These are phyloP conservation scores for Pyrus pyrifolia DNA, from an alignment of 306 rosid genomes.

Conservation along the genomic window DNA sequence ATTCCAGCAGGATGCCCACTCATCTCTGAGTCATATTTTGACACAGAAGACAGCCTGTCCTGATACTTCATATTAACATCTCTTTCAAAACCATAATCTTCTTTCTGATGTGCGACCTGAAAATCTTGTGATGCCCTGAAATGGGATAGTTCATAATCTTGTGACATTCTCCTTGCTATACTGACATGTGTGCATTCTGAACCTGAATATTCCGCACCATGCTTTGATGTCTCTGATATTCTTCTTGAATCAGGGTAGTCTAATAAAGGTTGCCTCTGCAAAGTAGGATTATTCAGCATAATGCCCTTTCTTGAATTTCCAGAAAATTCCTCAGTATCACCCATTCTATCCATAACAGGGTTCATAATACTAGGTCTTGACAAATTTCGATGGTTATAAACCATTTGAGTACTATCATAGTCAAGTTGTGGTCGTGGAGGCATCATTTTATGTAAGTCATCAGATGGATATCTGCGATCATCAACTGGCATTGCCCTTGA, in stretches of 20 bases:
- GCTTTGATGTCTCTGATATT: slow-evolving; percentile 38
- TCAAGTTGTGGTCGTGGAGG: slow-evolving; percentile 41
- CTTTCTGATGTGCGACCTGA: slow-evolving; percentile 34
- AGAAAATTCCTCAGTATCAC: slow-evolving; percentile 29
- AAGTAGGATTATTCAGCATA: slow-evolving; percentile 30
- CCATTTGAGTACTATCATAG: slow-evolving; percentile 39
- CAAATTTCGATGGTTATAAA: slow-evolving; percentile 44
- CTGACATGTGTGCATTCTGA: slow-evolving; percentile 37
- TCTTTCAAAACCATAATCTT: slow-evolving; percentile 54
- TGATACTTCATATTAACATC: slow-evolving; percentile 41
- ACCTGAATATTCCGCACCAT: slow-evolving; percentile 39
- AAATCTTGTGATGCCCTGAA: slow-evolving; percentile 31
- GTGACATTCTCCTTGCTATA: slow-evolving; percentile 42
- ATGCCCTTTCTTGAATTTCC: slow-evolving; percentile 37
- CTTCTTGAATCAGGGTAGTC: slow-evolving; percentile 50
- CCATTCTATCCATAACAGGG: slow-evolving; percentile 40
- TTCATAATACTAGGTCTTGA: slow-evolving; percentile 34
- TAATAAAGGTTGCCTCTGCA: slow-evolving; percentile 27
- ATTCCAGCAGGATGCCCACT: slow-evolving; percentile 35
- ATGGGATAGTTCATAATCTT: slow-evolving; percentile 41
- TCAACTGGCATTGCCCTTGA: slow-evolving; percentile 34
- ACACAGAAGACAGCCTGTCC: slow-evolving; percentile 48
- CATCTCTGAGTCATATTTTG: slow-evolving; percentile 41
- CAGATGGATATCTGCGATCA: slow-evolving; percentile 43
- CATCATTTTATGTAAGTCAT: slow-evolving; percentile 44